Percentiles rank a stretch among this genome's conserved stretches.
Evolutionary conservation across 176 grass and related monocot species (phyloP).

Genomic region (Oryza meyeriana): DNA sequence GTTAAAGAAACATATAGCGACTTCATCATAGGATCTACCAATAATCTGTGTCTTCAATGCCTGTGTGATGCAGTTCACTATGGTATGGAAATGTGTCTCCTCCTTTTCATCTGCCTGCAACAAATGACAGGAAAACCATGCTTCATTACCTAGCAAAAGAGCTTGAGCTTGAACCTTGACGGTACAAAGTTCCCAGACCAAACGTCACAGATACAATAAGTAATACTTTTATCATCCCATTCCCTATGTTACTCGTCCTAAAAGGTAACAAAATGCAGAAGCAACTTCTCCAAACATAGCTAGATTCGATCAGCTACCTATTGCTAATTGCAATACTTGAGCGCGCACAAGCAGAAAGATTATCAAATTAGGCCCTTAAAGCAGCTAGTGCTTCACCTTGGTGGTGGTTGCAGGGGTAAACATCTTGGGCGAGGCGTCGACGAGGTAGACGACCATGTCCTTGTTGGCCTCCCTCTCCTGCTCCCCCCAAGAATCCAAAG

Average conservation of each 20-base stretch:
- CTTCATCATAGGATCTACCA: conserved; percentile 81
- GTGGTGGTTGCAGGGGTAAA: conserved; percentile 43
- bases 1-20: conserved; percentile 93
- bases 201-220: background rate
- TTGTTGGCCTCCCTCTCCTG: conserved; percentile 92
- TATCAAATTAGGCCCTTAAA: background rate
- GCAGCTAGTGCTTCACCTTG: conserved; percentile 36
- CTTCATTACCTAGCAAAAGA: background rate
- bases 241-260: background rate
- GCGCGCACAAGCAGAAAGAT: background rate
- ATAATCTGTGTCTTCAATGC: conserved; percentile 85
- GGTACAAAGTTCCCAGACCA: background rate
- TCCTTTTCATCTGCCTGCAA: conserved; percentile 46
- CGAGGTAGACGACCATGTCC: conserved; percentile 81
- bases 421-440: conserved; percentile 97
- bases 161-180: background rate
- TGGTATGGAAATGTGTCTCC: conserved; percentile 74
- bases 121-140: conserved; percentile 11
- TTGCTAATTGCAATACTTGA: background rate
- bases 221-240: background rate
- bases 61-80: conserved; percentile 61
- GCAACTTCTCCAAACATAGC: background rate
- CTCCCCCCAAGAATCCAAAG: conserved; percentile 14
- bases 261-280: background rate
- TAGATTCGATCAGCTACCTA: no score